phyloP scores from a whole-genome alignment of 106 monocot genomes.

The Phalaenopsis aphrodite region DNA sequence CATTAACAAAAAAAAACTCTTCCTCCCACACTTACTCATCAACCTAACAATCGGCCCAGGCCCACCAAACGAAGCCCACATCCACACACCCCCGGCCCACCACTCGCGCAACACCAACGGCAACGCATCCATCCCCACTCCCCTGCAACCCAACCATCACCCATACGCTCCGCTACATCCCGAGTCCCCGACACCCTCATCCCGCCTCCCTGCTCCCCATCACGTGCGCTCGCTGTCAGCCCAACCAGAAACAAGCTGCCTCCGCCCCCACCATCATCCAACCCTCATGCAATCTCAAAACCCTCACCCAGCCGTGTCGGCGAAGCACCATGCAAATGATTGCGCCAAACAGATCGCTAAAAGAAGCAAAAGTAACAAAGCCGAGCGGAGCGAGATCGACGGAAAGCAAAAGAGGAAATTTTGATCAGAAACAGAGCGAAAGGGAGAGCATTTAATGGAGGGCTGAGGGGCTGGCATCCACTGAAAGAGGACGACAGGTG shows the following conservation, averaged over 20 bases:
- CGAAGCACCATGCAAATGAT: conserved; percentile 1
- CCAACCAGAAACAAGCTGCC: neutral
- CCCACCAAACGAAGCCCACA: too few relatives aligned
- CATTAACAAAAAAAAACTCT: too few relatives aligned
- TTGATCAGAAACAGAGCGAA: neutral
- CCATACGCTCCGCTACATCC: neutral
- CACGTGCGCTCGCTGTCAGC: neutral
- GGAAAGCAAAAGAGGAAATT: neutral
- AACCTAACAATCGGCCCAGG: too few relatives aligned
- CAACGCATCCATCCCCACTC: neutral
- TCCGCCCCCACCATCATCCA: neutral
- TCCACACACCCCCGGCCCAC: too few relatives aligned
- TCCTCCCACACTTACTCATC: too few relatives aligned
- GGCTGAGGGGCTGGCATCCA: too few relatives aligned
- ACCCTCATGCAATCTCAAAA: too few relatives aligned
- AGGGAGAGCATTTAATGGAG: too few relatives aligned
- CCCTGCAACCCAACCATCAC: neutral
- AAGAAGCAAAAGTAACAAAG: neutral
- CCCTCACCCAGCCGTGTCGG: neutral
- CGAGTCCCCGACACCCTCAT: neutral
- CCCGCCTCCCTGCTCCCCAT: neutral
- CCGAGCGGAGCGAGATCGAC: neutral
- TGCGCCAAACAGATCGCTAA: neutral
- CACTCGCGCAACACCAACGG: too few relatives aligned
- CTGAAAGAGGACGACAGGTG: too few relatives aligned